Base-by-base conservation (phyloP, 2,329 filamentous ascomycete genomes). In the Microcera coccophila region DNA sequence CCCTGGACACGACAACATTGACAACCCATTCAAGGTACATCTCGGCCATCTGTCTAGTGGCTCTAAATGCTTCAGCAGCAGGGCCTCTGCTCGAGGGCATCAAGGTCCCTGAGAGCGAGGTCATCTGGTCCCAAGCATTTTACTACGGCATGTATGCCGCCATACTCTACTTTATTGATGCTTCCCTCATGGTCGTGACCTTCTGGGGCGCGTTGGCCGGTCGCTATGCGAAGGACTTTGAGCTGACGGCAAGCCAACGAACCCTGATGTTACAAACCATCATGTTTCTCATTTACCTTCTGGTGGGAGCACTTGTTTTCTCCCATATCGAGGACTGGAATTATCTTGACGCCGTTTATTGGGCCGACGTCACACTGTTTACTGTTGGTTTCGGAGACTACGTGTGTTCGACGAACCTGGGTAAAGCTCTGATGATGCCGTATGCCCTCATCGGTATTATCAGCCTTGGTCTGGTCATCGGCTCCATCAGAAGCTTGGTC, bases 191-290 rank as follows among this genome's bases (percentile, higher is more conserved):
- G 64, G 77, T 85, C 51, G 65, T 88, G 42, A 95, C 91, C 17
- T 88, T 91, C 68, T 75, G 83, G 42, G 89, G 89, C 8, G 90
- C 90, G 36, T 78, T 80, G 14, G 57, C 60, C 0, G 72, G 73
- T 2, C 85, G 87, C 53, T 95, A 95, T 56, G 76, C 76, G 5
- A 84, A 87, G 53, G 83, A 89, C 57, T 95, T 95, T 53, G 72
- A 77, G 52, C 73, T 95, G 18, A 90, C 85, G 0, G 79, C 83
- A 40, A 85, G 84, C 47, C 90, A 96, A 63, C 79, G 90, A 9
- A 95, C 88, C 0, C 70, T 96, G 17, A 95, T 96, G 73, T 68
- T 95, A 20, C 90, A 96, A 65, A 95, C 89, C 2, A 94, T 94
- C 65, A 71, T 86, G 42, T 87, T 94, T 59, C 82, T 95, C 39